These are phyloP conservation scores for Suhomyces kunorum DNA, from an alignment of 1,139 yeast genomes.

Conservation along the genomic window DNA sequence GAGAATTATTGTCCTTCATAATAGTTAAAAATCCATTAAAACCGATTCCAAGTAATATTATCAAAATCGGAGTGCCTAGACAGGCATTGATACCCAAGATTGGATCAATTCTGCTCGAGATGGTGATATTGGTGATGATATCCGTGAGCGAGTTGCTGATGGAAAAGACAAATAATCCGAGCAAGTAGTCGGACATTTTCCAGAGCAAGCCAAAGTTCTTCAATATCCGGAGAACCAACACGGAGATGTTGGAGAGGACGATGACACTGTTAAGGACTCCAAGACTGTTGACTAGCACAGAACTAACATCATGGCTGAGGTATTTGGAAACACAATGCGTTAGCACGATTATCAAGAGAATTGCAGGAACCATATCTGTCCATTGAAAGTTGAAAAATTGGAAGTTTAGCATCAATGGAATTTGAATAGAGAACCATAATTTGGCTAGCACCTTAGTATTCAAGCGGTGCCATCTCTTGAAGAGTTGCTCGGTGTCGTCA, in stretches of 20 bases:
- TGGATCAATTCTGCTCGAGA: constrained; percentile 37
- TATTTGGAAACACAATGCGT: constrained; percentile 3
- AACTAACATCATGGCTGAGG: constrained; percentile 4
- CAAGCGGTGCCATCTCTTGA: not conserved
- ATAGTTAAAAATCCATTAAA: constrained; percentile 32
- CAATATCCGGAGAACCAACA: constrained; percentile 30
- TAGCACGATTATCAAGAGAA: constrained; percentile 9
- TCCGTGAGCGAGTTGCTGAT: constrained; percentile 45
- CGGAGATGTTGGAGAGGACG: constrained; percentile 32
- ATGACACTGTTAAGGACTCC: constrained; percentile 34
- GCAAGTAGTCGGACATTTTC: constrained; percentile 40
- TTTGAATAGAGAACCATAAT: constrained; percentile 26
- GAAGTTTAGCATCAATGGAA: constrained; percentile 22
- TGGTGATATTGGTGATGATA: constrained; percentile 41
- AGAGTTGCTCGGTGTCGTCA: constrained; percentile 7
- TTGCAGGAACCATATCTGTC: constrained; percentile 15
- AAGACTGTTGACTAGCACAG: constrained; percentile 18
- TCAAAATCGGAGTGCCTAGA: constrained; percentile 44
- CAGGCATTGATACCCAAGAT: constrained; percentile 44
- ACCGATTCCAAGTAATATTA: constrained; percentile 44
- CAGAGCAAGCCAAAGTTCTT: constrained; percentile 43
- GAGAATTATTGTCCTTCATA: constrained; percentile 15
- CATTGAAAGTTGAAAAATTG: constrained; percentile 19
- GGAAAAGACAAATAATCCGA: constrained; percentile 44
- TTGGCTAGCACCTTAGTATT: constrained; percentile 1